Base-by-base conservation (phyloP, 257 asterid species). In the Solanum rostratum region DNA sequence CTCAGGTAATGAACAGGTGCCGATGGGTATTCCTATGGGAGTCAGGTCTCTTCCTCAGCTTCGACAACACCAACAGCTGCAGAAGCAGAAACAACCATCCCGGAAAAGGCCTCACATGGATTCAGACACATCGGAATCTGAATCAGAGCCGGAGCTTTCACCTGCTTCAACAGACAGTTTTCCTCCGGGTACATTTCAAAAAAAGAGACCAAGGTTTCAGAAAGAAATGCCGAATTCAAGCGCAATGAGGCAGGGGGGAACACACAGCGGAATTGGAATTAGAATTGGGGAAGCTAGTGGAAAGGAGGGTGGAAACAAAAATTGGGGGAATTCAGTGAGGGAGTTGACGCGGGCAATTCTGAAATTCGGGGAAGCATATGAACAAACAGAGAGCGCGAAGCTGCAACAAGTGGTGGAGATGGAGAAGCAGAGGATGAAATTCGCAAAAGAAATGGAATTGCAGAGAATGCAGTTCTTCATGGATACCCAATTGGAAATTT, bases 371-470 rank as follows among this genome's bases (percentile, higher is more conserved):
- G 99, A 94, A 90, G 95, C 94, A 0, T 96, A 94, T 16, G 97
- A 93, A 89, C 93, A 91, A 80, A 94, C 95, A 0, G 99, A 96
- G 89, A 93, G 90, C 2, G 92, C 91, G 2, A 96, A 94, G 87
- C 84, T 94, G 89, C 90, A 92, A 91, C 99, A 96, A 86, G 62
- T 92, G 92, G 92, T 94, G 88, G 99, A 96, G 89, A 91, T 93
- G 91, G 99, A 94, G 91, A 96, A 94, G 91, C 95, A 93, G 87
- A 94, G 99, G 91, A 96, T 96, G 99, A 92, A 92, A 88, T 92
- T 94, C 57, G 91, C 92, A 0, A 96, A 96, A 89, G 99, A 96
- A 55, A 65, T 96, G 87, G 99, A 96, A 91, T 85, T 96, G 93
- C 97, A 94, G 95, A 90, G 99, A 84, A 94, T 94, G 97, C 95